Evolutionary conservation across 441 rosid genomes (phyloP).

Genomic region (Corymbia calophylla): DNA sequence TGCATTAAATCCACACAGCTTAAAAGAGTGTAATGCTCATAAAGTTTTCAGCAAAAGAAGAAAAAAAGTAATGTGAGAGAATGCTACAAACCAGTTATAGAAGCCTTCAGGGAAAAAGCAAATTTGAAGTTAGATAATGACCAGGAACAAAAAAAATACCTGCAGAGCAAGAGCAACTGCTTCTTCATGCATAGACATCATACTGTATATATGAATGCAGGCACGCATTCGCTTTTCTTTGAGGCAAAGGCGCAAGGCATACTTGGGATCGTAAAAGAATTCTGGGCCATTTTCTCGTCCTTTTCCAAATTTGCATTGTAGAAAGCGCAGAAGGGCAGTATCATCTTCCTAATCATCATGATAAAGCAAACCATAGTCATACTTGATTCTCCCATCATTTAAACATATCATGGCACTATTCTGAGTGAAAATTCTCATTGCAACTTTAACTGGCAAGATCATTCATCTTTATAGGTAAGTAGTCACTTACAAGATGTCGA

Average conservation of each 20-base stretch:
- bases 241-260: slow-evolving; percentile 96
- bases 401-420: neutral
- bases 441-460: neutral
- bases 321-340: slow-evolving; percentile 83
- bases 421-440: neutral
- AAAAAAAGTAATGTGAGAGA: neutral
- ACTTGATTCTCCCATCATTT: neutral
- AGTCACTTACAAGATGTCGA: neutral
- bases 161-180: slow-evolving; percentile 99
- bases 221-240: slow-evolving; percentile 97
- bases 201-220: slow-evolving; percentile 95
- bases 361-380: neutral
- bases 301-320: slow-evolving; percentile 97
- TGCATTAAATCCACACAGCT: neutral
- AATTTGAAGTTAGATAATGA: neutral
- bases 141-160: slow-evolving; percentile 34
- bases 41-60: neutral
- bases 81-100: neutral
- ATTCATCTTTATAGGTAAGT: neutral
- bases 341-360: slow-evolving; percentile 73
- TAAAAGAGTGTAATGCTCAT: neutral
- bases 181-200: slow-evolving; percentile 99
- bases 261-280: slow-evolving; percentile 97
- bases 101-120: neutral
- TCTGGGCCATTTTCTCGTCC: slow-evolving; percentile 88